Conservation (phyloP, 1,139 yeast genomes). For the Barnettozyma hawaiiensis region DNA sequence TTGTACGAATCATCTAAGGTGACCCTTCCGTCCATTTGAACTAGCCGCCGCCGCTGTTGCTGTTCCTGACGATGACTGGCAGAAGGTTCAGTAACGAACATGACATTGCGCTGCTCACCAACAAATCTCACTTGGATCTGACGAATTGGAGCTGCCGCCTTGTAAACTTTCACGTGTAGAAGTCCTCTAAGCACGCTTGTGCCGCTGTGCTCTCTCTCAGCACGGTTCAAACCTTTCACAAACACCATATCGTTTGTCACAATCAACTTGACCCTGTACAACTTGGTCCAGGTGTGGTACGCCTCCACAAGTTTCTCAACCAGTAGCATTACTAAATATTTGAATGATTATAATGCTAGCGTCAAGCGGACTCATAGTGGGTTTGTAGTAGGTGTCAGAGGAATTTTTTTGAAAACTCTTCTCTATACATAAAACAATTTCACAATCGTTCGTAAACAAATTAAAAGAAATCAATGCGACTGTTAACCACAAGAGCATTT, state of each 20-base stretch:
- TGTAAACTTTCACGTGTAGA: constrained; percentile 11
- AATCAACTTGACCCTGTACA: constrained; percentile 11
- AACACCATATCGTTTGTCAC: constrained; percentile 13
- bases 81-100: constrained; percentile 1
- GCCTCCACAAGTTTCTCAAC: neutral
- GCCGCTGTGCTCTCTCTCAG: constrained; percentile 16
- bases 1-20: constrained; percentile 14
- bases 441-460: no score
- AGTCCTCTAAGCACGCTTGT: constrained; percentile 14
- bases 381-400: no score
- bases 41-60: no score
- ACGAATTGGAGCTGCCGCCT: constrained; percentile 6
- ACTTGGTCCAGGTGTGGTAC: constrained; percentile 2
- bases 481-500: no score
- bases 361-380: neutral
- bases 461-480: no score
- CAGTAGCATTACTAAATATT: neutral
- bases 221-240: constrained; percentile 15
- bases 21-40: constrained; percentile 1
- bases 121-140: constrained; percentile 13
- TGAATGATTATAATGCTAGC: no score
- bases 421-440: no score
- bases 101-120: constrained; percentile 14
- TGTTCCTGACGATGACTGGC: no score
- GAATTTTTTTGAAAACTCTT: no score